Evolutionary conservation across 345 rosid species (phyloP), one percentile per base, ranked within the genome.

Genomic region (Euclidium syriacum): DNA sequence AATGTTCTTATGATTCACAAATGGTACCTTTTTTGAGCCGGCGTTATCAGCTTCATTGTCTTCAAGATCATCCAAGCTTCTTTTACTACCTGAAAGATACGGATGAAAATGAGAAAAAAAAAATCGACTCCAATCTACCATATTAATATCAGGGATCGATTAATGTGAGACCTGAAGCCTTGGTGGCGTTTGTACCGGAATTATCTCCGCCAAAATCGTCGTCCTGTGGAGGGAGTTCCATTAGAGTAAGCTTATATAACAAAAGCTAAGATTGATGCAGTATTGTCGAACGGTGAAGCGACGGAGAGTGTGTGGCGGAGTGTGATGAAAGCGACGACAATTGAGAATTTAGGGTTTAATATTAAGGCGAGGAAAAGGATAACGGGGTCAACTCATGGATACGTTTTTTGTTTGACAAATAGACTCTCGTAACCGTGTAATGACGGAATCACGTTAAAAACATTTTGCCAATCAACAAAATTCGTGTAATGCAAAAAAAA

Each of bases 121-220:
- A n/a, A n/a, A n/a, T n/a, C n/a, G n/a, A n/a, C 10, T 10, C 41
- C n/a, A 49, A 52, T 54, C 46, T 29, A 35, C 8, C 4, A 10
- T 3, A 34, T 18, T 5, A 3, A 43, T 24, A 51, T 11, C 23
- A 48, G 10, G 46, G 9, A 41, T 15, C 22, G 2, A 8, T 16
- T 6, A 2, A 5, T 42, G 2, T 9, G 11, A 16, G 40, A 92
- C 95, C 96, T 76, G 97, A 67, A 70, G 72, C 76, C 58, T 77
- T 70, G n/a, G 70, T 12, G 36, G 64, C 75, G 53, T 81, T 80
- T 38, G 62, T 62, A 22, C 80, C 85, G 2, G 85, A 47, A 65
- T 79, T 81, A 65, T 90, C 97, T 9, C 95, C 91, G 3, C 94
- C 98, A 58, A 92, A 92, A 76, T 85, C 97, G 72, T 92, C 98